Evolutionary conservation across 1,284 basidiomycete species (phyloP).

Genomic region (Thecaphora frezii): DNA sequence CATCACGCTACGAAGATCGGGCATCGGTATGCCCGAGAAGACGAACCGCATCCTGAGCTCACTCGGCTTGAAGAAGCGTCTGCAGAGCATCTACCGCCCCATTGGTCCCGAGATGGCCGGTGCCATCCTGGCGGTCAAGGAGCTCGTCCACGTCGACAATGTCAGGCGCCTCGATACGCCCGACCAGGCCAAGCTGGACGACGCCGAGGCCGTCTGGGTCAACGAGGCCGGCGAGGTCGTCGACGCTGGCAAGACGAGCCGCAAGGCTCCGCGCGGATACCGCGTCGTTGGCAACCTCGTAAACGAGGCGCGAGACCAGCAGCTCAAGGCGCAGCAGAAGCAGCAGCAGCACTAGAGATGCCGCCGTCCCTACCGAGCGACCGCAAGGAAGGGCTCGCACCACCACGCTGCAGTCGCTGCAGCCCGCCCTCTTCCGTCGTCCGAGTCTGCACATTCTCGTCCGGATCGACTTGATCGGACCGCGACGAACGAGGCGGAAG

Average conservation of each 20-base stretch:
- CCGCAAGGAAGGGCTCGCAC: no score
- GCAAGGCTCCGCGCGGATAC: constrained; percentile 56
- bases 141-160: constrained; percentile 81
- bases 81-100: constrained; percentile 77
- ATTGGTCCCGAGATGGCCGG: constrained; percentile 75
- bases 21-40: constrained; percentile 73
- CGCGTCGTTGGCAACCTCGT: constrained; percentile 52
- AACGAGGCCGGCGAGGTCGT: constrained; percentile 54
- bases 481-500: no score
- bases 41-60: constrained; percentile 73
- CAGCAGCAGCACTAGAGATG: background rate
- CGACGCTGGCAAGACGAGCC: constrained; percentile 47
- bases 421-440: no score
- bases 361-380: no score
- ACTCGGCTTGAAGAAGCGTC: constrained; percentile 74
- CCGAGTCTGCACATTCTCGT: no score
- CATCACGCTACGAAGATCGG: constrained; percentile 79
- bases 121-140: constrained; percentile 79
- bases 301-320: constrained; percentile 44
- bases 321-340: constrained; percentile 20
- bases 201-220: constrained; percentile 51
- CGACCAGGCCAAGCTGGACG: constrained; percentile 32
- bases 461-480: no score
- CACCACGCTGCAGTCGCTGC: no score
- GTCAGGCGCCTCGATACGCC: constrained; percentile 61